Evolutionary conservation across 2,329 filamentous ascomycete species (phyloP).

Genomic region (Zymoseptoria ardabiliae): DNA sequence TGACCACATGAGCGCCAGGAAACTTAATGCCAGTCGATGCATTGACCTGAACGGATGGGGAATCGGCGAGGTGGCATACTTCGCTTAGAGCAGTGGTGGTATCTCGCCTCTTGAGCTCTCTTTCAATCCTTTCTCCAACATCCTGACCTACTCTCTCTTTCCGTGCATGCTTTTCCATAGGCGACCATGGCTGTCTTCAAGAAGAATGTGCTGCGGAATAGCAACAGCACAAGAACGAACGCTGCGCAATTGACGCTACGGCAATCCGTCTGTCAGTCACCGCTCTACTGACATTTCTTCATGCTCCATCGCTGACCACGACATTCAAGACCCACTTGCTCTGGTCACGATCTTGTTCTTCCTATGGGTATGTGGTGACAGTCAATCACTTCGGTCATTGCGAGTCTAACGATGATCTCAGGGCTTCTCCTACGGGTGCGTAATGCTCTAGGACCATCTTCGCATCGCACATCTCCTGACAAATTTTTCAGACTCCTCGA

Average conservation of each 20-base stretch:
- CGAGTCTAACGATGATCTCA: conserved; percentile 7
- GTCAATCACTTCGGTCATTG: neutral
- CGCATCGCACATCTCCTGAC: neutral
- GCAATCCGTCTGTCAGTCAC: conserved; percentile 12
- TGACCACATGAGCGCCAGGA: neutral
- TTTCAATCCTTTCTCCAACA: neutral
- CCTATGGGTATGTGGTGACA: conserved; percentile 44
- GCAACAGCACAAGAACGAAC: conserved; percentile 12
- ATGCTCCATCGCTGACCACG: neutral
- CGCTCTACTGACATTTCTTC: neutral
- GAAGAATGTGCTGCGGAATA: conserved; percentile 11
- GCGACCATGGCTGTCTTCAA: conserved; percentile 14
- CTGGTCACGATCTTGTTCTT: conserved; percentile 62
- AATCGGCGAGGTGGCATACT: neutral
- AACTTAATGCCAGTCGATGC: neutral
- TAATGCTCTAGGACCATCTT: neutral
- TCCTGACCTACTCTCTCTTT: neutral
- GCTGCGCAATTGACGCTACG: conserved; percentile 17
- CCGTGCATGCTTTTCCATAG: neutral
- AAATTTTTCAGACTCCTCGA: conserved; percentile 39
- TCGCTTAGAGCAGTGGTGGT: neutral
- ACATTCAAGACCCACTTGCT: conserved; percentile 43
- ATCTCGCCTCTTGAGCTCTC: neutral
- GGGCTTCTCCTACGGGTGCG: conserved; percentile 47
- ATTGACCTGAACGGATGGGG: neutral